Conservation (phyloP, 2,329 filamentous ascomycete species). For the Ophiosphaerella korrae region DNA sequence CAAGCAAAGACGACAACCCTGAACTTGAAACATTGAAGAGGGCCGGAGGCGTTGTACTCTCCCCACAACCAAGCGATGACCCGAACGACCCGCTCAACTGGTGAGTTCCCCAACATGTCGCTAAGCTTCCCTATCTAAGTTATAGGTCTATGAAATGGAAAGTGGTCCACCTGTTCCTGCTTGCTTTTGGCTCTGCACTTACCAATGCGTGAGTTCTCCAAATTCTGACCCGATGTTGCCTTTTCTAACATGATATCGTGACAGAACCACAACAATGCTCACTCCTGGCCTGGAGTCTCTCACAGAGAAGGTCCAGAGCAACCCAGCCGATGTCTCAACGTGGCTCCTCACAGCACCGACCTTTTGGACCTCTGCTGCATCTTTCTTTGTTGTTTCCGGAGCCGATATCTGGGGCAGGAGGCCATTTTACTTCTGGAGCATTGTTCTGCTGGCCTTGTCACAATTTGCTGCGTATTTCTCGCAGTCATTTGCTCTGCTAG, state of each 20-base stretch:
- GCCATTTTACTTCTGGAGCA: conserved; percentile 12
- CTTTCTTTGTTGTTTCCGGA: conserved; percentile 14
- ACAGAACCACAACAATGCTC: conserved; percentile 14
- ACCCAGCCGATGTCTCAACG: conserved; percentile 11
- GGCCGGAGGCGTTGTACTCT: conserved; percentile 3
- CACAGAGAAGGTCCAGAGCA: conserved; percentile 12
- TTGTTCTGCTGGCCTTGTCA: conserved; percentile 11
- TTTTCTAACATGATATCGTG: neutral
- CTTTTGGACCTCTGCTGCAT: conserved; percentile 18
- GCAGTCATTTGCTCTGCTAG: conserved; percentile 12
- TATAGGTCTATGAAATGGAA: conserved; percentile 10
- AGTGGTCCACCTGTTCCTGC: conserved; percentile 10
- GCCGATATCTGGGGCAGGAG: conserved; percentile 17
- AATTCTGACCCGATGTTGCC: neutral
- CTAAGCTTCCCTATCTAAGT: neutral
- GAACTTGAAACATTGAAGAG: conserved; percentile 11
- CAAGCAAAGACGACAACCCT: conserved; percentile 3
- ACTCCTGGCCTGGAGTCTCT: conserved; percentile 15
- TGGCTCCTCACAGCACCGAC: conserved; percentile 18
- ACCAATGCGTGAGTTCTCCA: conserved; percentile 14
- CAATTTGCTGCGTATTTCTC: conserved; percentile 13
- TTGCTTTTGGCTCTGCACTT: conserved; percentile 17
- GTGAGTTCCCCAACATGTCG: neutral
- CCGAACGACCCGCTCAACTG: conserved; percentile 20
- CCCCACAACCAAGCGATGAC: conserved; percentile 8